Base-by-base conservation (phyloP, 805 yeast species). In the Yamadazyma philogaea region DNA sequence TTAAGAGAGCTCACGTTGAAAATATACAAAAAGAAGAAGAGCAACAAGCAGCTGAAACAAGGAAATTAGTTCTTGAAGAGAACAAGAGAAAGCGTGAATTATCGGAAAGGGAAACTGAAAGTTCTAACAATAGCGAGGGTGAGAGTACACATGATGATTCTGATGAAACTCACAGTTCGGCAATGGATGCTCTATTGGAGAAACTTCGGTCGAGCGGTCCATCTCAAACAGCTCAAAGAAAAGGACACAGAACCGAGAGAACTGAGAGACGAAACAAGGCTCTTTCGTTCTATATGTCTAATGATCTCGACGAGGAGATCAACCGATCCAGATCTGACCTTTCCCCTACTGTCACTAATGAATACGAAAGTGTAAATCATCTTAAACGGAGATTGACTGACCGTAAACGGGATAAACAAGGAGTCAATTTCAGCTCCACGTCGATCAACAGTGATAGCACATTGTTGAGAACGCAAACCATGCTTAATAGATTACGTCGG, bases 21-120 rank as follows among this genome's bases (percentile, higher is more conserved):
- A 93, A 95, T 54, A 58, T 83, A 32, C 81, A 78, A 51, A 71
- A 78, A 26, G 99, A 93, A 65, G 95, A 87, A 56, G 95, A 90
- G 52, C 81, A 81, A 49, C 72, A 64, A 30, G 63, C 61, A 0
- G 63, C 66, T 36, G 72, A 68, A 39, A 57, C 61, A 3, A 56
- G 71, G 43, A 67, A 67, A 48, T 59, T 53, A 40, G 45, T 56
- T 40, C 52, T 66, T 18, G 71, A 68, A 47, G 60, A 24, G 17
- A 20, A 24, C 22, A 36, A 41, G 12, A 11, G 30, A 14, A 42
- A 19, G 12, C 34, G 21, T 32, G 39, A 40, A n/a, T 30, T 14
- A 11, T 30, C 27, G 28, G 46, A 37, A 7, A 37, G 24, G 26
- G 42, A 39, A 14, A 43, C 30, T 3, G 43, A 26, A 11, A 43